These are phyloP conservation scores for Pyrrhoderma lamaoense DNA, from an alignment of 1,284 basidiomycete species.

Conservation along the genomic window DNA sequence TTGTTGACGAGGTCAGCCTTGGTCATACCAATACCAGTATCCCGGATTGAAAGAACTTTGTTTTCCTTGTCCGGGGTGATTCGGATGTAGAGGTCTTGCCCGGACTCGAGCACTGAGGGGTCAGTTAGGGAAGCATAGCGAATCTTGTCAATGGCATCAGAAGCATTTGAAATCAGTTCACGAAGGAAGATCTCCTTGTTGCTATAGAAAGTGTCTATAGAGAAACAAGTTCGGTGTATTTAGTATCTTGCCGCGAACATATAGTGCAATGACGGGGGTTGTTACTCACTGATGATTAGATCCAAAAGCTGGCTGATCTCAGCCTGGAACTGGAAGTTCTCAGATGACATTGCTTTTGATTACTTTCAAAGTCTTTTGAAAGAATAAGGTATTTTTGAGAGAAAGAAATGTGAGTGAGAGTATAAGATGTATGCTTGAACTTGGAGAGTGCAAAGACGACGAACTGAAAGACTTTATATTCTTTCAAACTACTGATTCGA, in stretches of 20 bases:
- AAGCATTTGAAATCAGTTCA: constrained; percentile 87
- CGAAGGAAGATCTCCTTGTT: constrained; percentile 99
- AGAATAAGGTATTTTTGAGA: background rate
- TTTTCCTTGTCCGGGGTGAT: constrained; percentile 95
- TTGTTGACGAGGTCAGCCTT: constrained; percentile 99
- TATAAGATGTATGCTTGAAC: constrained; percentile 6
- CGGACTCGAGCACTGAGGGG: constrained; percentile 77
- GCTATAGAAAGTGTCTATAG: constrained; percentile 90
- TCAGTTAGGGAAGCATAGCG: constrained; percentile 92
- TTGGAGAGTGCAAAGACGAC: constrained; percentile 1
- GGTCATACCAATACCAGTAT: constrained; percentile 99
- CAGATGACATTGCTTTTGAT: constrained; percentile 54
- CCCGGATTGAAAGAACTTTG: constrained; percentile 87
- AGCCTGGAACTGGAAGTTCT: constrained; percentile 90
- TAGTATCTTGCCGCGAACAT: too few relatives aligned
- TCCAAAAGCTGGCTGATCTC: constrained; percentile 94
- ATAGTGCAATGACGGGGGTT: background rate
- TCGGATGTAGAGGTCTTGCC: constrained; percentile 88
- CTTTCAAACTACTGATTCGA: constrained; percentile 5
- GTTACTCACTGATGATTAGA: constrained; percentile 77
- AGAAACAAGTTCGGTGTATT: constrained; percentile 1
- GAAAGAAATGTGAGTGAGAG: background rate
- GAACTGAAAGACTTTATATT: constrained; percentile 2
- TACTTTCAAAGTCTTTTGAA: constrained; percentile 6
- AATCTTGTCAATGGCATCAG: constrained; percentile 97